Base-by-base conservation (phyloP, 768 basidiomycete genomes). In the Boletus rubropictus region DNA sequence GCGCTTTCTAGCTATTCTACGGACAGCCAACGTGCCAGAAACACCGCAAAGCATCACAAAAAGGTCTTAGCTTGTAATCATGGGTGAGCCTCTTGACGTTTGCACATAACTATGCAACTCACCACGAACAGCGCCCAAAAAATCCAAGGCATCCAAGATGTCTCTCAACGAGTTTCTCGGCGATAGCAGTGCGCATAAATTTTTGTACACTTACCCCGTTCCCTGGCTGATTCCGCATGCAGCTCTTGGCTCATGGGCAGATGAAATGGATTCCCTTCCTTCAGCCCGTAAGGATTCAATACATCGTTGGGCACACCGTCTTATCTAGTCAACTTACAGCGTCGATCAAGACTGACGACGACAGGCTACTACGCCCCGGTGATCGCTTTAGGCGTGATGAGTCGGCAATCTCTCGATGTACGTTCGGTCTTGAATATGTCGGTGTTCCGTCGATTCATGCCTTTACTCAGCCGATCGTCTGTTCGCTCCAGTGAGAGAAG, bases 181-280 rank as follows among this genome's bases (percentile, higher is more conserved):
- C 37, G 91, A 96, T 69, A 76, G 66, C 57, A 65, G 95, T 95
- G 57, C 65, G 90, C 50, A 53, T 42, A 47, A 45, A 48, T 33
- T 58, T 58, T 60, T 44, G 45, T 50, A 45, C 25, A 42, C 25
- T 25, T 39, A n/a, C 36, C 9, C 34, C 37, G 20, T 37, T 54
- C 50, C 34, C 21, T 50, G 39, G 51, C 44, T 60, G 40, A 55
- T 52, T 41, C 46, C 43, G 42, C 41, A 12, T 48, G 12, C 49
- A 92, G 90, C 82, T 44, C 71, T 89, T 43, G 95, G 92, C 60
- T 94, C 90, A 63, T 99, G 96, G 96, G 96, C 96, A 7, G 96
- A 98, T 65, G 96, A 98, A 69, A 93, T 97, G 90, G 94, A 96
- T 55, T 59, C 77, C 25, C 78, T 98, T 52, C 95, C 95, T 22